These are phyloP conservation scores for Pneumocystis canis DNA, from an alignment of 1,139 yeast genomes.

Conservation along the genomic window DNA sequence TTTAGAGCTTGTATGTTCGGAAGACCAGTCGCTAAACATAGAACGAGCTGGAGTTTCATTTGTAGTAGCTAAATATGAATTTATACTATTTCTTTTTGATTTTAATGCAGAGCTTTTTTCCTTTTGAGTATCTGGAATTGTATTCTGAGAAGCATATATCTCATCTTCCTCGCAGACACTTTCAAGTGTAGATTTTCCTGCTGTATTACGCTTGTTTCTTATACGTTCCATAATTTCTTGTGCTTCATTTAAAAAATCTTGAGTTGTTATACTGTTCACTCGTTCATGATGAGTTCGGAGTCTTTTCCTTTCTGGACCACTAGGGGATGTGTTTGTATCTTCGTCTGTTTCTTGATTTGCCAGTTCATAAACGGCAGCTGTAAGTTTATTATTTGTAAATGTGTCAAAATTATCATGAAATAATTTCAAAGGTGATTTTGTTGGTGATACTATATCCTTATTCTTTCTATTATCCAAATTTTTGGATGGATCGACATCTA, in stretches of 20 bases:
- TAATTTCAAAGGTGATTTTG: conserved; percentile 11
- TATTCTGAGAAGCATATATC: conserved; percentile 1
- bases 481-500: background rate
- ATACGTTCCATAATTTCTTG: conserved; percentile 12
- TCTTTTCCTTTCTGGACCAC: conserved; percentile 6
- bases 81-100: conserved; percentile 8
- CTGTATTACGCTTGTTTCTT: conserved; percentile 8
- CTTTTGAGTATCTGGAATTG: conserved; percentile 2
- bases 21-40: conserved; percentile 1
- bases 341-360: background rate
- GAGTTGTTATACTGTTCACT: conserved; percentile 12
- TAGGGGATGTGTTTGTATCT: conserved; percentile 1
- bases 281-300: conserved; percentile 9
- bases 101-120: background rate
- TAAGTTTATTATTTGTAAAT: conserved; percentile 10
- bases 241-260: conserved; percentile 11
- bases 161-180: conserved; percentile 9
- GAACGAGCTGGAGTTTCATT: background rate
- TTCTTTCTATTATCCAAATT: background rate
- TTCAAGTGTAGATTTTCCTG: conserved; percentile 9
- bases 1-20: background rate
- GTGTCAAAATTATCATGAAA: conserved; percentile 13
- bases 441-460: background rate
- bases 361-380: conserved; percentile 2
- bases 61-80: background rate